Evolutionary conservation across 306 rosid species (phyloP), one percentile per base, ranked within the genome.

Genomic region (Prunus mira): DNA sequence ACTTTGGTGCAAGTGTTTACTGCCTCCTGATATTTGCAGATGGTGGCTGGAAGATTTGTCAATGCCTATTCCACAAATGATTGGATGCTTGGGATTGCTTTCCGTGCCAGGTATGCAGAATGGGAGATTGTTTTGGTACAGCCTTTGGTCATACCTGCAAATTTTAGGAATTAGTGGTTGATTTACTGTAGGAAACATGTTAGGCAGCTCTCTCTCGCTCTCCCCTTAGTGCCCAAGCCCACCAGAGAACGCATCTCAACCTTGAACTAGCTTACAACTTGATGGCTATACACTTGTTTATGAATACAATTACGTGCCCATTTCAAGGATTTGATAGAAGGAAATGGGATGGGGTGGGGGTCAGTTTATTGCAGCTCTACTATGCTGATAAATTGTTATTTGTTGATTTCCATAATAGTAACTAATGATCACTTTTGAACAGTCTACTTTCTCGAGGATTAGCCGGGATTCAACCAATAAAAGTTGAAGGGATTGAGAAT

Each of bases 31-130:
- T 78, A 24, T 50, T 74, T 76, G 71, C 74, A 86, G 89, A 82
- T 86, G 89, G 89, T 86, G 51, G 86, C 89, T 4, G 89, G 89
- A 82, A 80, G 89, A 76, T 86, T 86, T 71, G 86, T 82, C 70
- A 86, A 86, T 41, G 87, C 78, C 12, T 86, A 82, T 65, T 82
- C 89, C 11, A 80, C 89, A 61, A 86, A 77, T 49, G 89, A 86
- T 78, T 86, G 89, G 89, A 86, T 76, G 47, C 89, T 86, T 58
- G 89, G 83, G 76, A n/a, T 86, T 70, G 84, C 89, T 76, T 86
- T 86, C 54, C 89, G 89, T 22, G 89, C 89, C 4, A 86, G 89
- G 89, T 86, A 80, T 45, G 58, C 18, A 41, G 14, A 28, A 45
- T 71, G 12, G 1, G 22, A 27, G 67, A 46, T 74, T 74, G 50